Evolutionary conservation across 2,329 filamentous ascomycete species (phyloP).

Genomic region (Leptographium radiaticola): DNA sequence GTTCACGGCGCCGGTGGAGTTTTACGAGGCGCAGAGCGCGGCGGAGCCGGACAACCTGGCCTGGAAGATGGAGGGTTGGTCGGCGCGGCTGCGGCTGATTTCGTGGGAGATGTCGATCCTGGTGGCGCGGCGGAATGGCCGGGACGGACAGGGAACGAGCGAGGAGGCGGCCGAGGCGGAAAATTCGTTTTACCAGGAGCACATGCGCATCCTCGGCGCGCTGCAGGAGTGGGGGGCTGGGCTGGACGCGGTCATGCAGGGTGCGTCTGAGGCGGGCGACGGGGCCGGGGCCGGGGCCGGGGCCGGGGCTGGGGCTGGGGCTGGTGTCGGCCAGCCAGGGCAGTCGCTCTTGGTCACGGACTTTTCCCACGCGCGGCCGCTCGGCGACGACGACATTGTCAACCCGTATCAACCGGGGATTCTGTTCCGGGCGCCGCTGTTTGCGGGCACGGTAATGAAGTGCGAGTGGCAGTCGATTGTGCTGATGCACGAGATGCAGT

Average conservation of each 20-base stretch:
- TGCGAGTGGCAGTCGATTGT: conserved; percentile 69
- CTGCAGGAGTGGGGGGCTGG: conserved; percentile 34
- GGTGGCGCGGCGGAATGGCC: conserved; percentile 46
- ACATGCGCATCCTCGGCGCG: conserved; percentile 35
- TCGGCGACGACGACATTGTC: conserved; percentile 53
- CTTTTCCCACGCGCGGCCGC: conserved; percentile 40
- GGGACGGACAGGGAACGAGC: not conserved
- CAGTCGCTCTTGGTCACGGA: conserved; percentile 34
- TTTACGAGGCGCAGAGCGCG: conserved; percentile 44
- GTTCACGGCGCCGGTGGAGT: conserved; percentile 54
- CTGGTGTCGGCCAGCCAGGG: not conserved
- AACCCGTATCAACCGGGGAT: conserved; percentile 57
- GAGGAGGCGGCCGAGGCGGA: conserved; percentile 40
- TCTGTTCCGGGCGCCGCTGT: conserved; percentile 59
- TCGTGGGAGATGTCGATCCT: conserved; percentile 70
- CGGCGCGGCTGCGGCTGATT: conserved; percentile 55
- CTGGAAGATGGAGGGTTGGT: conserved; percentile 54
- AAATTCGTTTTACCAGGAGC: conserved; percentile 52
- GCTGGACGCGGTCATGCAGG: conserved; percentile 19
- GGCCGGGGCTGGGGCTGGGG: not conserved
- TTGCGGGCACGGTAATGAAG: conserved; percentile 59
- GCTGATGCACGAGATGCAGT: conserved; percentile 70
- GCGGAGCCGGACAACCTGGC: conserved; percentile 48
- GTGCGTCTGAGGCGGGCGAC: not conserved
- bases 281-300: not conserved